A percentile compares a stretch with the other conserved stretches of the same genome.
phyloP scores from a whole-genome alignment of 345 rosid genomes.

The Brassica napus region Da-Ae NC_063445.1:16678001-16678500 shows the following conservation, averaged over 20 bases:
- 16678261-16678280: conserved; percentile 95
- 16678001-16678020: conserved; percentile 71
- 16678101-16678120: conserved; percentile 41
- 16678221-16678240: neutral
- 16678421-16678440: neutral
- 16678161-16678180: conserved; percentile 79
- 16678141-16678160: conserved; percentile 66
- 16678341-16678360: conserved; percentile 46
- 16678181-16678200: neutral
- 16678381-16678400: neutral
- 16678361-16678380: neutral
- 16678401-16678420: neutral
- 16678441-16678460: no score
- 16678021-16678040: conserved; percentile 89
- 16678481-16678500: no score
- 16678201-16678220: neutral
- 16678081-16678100: conserved; percentile 33
- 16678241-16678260: conserved; percentile 46
- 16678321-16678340: conserved; percentile 80
- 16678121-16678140: conserved; percentile 55
- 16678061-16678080: conserved; percentile 58
- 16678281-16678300: conserved; percentile 89
- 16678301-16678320: conserved; percentile 88
- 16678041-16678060: conserved; percentile 71
- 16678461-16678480: no score